These are phyloP conservation scores for Ogataea ganodermae DNA, from an alignment of 805 yeast species.

Conservation along the genomic window DNA sequence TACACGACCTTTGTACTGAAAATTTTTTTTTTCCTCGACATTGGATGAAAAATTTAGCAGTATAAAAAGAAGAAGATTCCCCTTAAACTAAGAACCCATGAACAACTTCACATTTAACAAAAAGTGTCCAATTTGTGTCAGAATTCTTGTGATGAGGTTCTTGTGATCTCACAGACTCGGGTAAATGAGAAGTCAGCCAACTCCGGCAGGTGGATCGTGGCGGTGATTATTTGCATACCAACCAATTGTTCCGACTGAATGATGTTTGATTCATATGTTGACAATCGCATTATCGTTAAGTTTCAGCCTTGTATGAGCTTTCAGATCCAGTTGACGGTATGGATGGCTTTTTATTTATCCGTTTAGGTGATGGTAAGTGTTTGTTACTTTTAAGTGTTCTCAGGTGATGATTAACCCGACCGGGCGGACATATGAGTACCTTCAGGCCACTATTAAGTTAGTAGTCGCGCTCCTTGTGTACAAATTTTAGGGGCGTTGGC, in stretches of 20 bases:
- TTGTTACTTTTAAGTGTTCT: constrained; percentile 8
- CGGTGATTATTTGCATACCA: constrained; percentile 51
- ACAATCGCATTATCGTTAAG: constrained; percentile 58
- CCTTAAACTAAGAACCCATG: background rate
- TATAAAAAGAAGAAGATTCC: background rate
- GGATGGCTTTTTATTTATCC: constrained; percentile 17
- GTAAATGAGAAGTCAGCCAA: constrained; percentile 9
- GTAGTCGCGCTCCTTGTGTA: constrained; percentile 56
- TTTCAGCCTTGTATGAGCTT: constrained; percentile 64
- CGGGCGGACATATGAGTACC: constrained; percentile 52
- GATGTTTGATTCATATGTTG: constrained; percentile 42
- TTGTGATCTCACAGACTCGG: background rate
- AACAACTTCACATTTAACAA: too few species aligned
- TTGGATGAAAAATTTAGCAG: constrained; percentile 1
- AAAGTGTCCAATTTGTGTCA: too few species aligned
- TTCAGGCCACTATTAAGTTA: constrained; percentile 36
- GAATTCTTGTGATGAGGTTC: background rate
- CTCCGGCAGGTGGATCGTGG: constrained; percentile 21
- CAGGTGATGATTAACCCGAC: constrained; percentile 42
- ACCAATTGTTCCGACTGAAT: constrained; percentile 67
- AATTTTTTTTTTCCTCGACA: background rate
- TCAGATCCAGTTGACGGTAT: constrained; percentile 5
- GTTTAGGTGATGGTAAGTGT: constrained; percentile 6
- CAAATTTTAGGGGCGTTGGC: constrained; percentile 46
- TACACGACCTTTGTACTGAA: constrained; percentile 4